Evolutionary conservation across 371 early-diverging fungal genomes (phyloP).

Genomic region (Encephalitozoon romaleae): DNA sequence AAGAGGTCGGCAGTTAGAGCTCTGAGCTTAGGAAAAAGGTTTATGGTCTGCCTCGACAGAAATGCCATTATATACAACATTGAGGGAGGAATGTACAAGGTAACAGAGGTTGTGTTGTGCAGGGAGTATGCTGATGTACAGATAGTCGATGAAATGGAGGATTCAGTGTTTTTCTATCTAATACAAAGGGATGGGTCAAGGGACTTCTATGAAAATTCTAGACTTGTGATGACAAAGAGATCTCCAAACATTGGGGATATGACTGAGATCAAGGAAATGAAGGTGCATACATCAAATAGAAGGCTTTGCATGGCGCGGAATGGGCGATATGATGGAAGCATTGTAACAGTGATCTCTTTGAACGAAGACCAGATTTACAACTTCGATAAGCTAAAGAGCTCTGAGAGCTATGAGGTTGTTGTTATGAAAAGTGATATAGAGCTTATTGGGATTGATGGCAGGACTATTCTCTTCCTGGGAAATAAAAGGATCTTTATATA

Average conservation of each 20-base stretch:
- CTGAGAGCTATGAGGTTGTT: slow-evolving; percentile 45
- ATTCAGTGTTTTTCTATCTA: slow-evolving; percentile 39
- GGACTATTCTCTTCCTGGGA: slow-evolving; percentile 17
- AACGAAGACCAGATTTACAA: slow-evolving; percentile 47
- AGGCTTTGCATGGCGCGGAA: slow-evolving; percentile 11
- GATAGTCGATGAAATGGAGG: slow-evolving; percentile 39
- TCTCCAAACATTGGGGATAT: slow-evolving; percentile 11
- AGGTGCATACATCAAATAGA: background rate
- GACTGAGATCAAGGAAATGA: background rate
- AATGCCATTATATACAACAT: slow-evolving; percentile 32
- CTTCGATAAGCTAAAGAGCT: slow-evolving; percentile 26
- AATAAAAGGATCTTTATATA: slow-evolving; percentile 22
- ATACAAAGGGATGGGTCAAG: slow-evolving; percentile 31
- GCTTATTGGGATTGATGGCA: background rate
- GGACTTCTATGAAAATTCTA: slow-evolving; percentile 34
- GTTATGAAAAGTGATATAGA: background rate
- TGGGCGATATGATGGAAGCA: slow-evolving; percentile 15
- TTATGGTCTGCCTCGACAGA: slow-evolving; percentile 25
- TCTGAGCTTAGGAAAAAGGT: slow-evolving; percentile 9
- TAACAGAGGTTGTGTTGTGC: slow-evolving; percentile 8
- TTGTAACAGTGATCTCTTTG: slow-evolving; percentile 15
- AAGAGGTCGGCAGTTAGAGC: slow-evolving; percentile 13
- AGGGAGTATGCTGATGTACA: slow-evolving; percentile 38
- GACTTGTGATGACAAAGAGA: slow-evolving; percentile 17
- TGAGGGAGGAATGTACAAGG: slow-evolving; percentile 19